These are phyloP conservation scores for Endoconidiophora polonica DNA, from an alignment of 2,329 filamentous ascomycete species.

Conservation along the genomic window DNA sequence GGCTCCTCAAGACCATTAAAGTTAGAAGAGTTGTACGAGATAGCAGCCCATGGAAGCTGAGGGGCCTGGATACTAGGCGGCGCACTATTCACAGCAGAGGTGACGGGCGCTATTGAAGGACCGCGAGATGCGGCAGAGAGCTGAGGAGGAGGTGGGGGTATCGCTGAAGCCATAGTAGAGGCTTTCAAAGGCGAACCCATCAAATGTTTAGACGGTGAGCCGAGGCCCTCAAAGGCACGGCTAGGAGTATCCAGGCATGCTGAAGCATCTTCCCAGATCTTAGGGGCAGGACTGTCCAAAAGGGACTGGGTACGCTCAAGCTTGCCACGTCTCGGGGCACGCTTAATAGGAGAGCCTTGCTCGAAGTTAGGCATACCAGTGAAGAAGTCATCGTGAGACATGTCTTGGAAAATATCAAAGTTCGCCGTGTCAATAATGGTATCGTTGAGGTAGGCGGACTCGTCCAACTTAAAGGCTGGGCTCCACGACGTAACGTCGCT, in stretches of 20 bases:
- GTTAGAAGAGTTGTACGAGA: conserved; percentile 25
- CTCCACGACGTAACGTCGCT: conserved; percentile 42
- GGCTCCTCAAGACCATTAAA: conserved; percentile 16
- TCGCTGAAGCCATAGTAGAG: conserved; percentile 12
- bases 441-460: conserved; percentile 33
- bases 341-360: conserved; percentile 51
- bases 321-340: conserved; percentile 40
- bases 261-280: conserved; percentile 12
- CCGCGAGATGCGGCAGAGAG: not conserved
- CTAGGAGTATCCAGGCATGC: conserved; percentile 9
- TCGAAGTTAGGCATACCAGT: conserved; percentile 24
- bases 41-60: conserved; percentile 24
- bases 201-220: conserved; percentile 36
- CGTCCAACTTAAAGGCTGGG: conserved; percentile 45
- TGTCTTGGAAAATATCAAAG: conserved; percentile 43
- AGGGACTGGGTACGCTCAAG: conserved; percentile 45
- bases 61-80: conserved; percentile 21
- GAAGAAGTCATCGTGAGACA: conserved; percentile 20
- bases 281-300: conserved; percentile 5
- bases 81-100: conserved; percentile 16
- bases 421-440: conserved; percentile 26
- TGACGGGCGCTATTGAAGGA: conserved; percentile 9
- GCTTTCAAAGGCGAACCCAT: conserved; percentile 10
- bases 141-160: conserved; percentile 2
- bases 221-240: conserved; percentile 21